phyloP scores from a whole-genome alignment of 495 filamentous ascomycete genomes.

The Annulohypoxylon nitens region DNA sequence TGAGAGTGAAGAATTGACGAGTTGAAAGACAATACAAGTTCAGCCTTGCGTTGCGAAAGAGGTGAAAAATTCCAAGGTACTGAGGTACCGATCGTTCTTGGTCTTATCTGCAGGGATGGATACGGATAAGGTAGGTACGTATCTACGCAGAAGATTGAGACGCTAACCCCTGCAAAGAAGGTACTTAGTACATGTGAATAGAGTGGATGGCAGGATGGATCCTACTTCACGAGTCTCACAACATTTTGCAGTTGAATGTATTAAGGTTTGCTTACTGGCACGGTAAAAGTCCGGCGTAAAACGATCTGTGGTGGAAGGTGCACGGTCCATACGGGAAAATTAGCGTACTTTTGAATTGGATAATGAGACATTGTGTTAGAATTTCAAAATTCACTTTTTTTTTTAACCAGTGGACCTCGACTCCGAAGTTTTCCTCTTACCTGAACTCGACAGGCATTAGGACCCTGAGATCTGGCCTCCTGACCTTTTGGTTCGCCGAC shows the following conservation, averaged over 20 bases:
- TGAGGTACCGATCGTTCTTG: constrained; percentile 24
- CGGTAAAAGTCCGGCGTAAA: constrained; percentile 36
- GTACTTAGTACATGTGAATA: neutral
- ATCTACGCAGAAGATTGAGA: neutral
- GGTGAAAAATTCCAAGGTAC: constrained; percentile 48
- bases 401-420: constrained; percentile 27
- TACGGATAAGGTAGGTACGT: constrained; percentile 38
- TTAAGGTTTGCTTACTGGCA: constrained; percentile 16
- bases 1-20: constrained; percentile 30
- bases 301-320: neutral
- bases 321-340: neutral
- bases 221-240: neutral
- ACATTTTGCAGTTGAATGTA: neutral
- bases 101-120: constrained; percentile 35
- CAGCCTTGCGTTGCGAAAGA: constrained; percentile 44
- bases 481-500: constrained; percentile 39
- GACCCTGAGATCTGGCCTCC: constrained; percentile 54
- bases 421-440: constrained; percentile 42
- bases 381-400: constrained; percentile 27
- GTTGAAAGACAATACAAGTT: constrained; percentile 37
- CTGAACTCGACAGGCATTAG: constrained; percentile 36
- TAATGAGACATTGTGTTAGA: constrained; percentile 21
- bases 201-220: neutral
- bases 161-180: constrained; percentile 19
- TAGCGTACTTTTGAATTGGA: constrained; percentile 7